Percentiles rank a stretch among this genome's conserved stretches.
These are phyloP conservation scores for Kappamyces sp. DNA, from an alignment of 192 early-diverging fungal species.

Conservation along the genomic window DNA sequence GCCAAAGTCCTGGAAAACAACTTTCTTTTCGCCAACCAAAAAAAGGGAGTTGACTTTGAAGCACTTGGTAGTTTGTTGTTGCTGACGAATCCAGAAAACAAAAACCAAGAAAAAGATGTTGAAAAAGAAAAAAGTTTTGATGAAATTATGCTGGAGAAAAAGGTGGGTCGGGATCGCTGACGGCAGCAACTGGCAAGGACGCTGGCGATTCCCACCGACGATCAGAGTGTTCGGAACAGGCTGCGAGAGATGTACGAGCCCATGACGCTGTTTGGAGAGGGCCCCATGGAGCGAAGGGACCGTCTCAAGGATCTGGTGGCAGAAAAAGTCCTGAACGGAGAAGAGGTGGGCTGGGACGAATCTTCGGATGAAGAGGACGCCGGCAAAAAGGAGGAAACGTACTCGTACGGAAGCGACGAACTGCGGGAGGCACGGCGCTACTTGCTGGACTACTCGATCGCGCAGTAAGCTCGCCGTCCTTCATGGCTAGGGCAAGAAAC, in stretches of 20 bases:
- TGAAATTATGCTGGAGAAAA: slow-evolving; percentile 27
- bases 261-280: slow-evolving; percentile 91
- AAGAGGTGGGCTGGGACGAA: slow-evolving; percentile 16
- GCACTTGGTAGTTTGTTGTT: slow-evolving; percentile 23
- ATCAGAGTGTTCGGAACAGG: slow-evolving; percentile 63
- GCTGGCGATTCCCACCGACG: slow-evolving; percentile 88
- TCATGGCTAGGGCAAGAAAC: slow-evolving; percentile 47
- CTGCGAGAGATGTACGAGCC: slow-evolving; percentile 78
- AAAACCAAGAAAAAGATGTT: slow-evolving; percentile 33
- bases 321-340: slow-evolving; percentile 36
- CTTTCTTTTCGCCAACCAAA: slow-evolving; percentile 14
- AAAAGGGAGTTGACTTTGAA: slow-evolving; percentile 34
- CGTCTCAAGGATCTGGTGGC: slow-evolving; percentile 73
- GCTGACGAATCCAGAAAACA: slow-evolving; percentile 17
- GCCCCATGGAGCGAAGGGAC: slow-evolving; percentile 73
- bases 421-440: slow-evolving; percentile 62
- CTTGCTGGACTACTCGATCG: slow-evolving; percentile 70
- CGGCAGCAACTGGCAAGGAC: slow-evolving; percentile 65
- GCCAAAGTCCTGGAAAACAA: slow-evolving; percentile 21
- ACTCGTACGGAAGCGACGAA: slow-evolving; percentile 67
- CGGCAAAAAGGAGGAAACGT: slow-evolving; percentile 23
- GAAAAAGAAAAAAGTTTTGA: slow-evolving; percentile 44
- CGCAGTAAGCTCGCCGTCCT: slow-evolving; percentile 33
- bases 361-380: slow-evolving; percentile 33
- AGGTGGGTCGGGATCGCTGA: no score